Conservation (phyloP, 495 filamentous ascomycete species). For the Daldinia bambusicola region DNA sequence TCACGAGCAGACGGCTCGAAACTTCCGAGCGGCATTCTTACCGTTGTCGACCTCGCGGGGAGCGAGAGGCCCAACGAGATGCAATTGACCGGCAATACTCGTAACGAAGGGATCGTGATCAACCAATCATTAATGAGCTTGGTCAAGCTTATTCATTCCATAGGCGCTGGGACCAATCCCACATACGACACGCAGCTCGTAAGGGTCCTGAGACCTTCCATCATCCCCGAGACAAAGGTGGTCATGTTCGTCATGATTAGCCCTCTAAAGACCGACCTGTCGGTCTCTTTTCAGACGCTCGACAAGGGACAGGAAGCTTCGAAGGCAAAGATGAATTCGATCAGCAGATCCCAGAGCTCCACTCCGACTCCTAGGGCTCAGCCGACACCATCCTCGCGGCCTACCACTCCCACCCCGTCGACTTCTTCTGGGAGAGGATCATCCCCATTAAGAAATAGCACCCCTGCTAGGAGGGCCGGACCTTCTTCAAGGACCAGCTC, state of each 20-base stretch:
- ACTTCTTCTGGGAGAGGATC: not conserved
- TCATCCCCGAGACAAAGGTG: constrained; percentile 93
- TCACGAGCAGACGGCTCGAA: not conserved
- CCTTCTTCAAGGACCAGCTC: too few species aligned
- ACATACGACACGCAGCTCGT: constrained; percentile 96
- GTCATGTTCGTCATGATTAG: constrained; percentile 98
- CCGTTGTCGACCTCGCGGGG: constrained; percentile 91
- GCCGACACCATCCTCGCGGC: too few species aligned
- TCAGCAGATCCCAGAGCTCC: not conserved
- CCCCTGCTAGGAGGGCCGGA: too few species aligned
- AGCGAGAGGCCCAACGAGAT: constrained; percentile 86
- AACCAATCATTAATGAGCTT: constrained; percentile 88
- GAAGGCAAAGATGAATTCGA: constrained; percentile 22
- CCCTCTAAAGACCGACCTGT: constrained; percentile 83
- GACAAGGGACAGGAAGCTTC: constrained; percentile 35
- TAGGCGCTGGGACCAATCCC: constrained; percentile 83
- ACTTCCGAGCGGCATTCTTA: constrained; percentile 79
- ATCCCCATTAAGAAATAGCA: not conserved
- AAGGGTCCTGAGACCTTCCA: constrained; percentile 88
- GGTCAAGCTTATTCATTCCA: constrained; percentile 90
- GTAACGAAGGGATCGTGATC: constrained; percentile 94
- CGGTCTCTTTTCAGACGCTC: constrained; percentile 30
- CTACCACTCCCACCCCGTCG: too few species aligned
- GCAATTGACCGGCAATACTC: constrained; percentile 70
- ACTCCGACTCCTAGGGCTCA: too few species aligned